Evolutionary conservation across 139 green algal genomes (phyloP), one percentile per base, ranked within the genome.

Genomic region (Closterium sp.): DNA sequence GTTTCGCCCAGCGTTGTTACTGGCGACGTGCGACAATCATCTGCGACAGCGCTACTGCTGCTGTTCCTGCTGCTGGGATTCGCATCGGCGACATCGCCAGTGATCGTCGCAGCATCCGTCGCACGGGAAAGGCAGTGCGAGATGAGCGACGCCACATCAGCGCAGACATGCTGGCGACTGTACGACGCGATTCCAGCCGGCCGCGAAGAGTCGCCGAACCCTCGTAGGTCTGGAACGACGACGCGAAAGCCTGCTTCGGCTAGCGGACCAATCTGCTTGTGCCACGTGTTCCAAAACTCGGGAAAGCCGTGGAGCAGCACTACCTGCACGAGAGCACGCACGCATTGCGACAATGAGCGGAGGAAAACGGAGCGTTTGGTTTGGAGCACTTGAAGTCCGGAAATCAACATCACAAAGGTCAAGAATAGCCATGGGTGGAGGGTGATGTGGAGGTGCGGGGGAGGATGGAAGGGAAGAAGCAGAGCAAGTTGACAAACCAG

Each of bases 211-310:
- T 27, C 21, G 85, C 32, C 32, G 27, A 90, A 92, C 30, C 90
- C 90, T 31, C 90, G 70, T 29, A 90, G 30, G 85, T 92, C 90
- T 34, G 70, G n/a, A 19, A 84, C 90, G 31, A 79, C 90, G 19
- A 92, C 90, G 70, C 89, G 70, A 3, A 86, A 92, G 22, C 27
- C 90, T 13, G 70, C 29, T 19, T 91, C 42, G 29, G 28, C 89
- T 88, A 92, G 29, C 27, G 70, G 27, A 73, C 31, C 32, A 29
- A 92, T 31, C 70, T 92, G 90, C 24, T 89, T 29, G n/a, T 30
- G 85, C 90, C 90, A 92, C 62, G 62, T 92, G 90, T 92, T 90
- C 90, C 90, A 92, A 70, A 92, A 90, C 90, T 92, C 90, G 34
- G 90, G 90, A 24, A 92, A 92, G 4, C 90, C 90, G 90, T 92